Evolutionary conservation across 768 basidiomycete species (phyloP).

Genomic region (Termitomyces titanicus): DNA sequence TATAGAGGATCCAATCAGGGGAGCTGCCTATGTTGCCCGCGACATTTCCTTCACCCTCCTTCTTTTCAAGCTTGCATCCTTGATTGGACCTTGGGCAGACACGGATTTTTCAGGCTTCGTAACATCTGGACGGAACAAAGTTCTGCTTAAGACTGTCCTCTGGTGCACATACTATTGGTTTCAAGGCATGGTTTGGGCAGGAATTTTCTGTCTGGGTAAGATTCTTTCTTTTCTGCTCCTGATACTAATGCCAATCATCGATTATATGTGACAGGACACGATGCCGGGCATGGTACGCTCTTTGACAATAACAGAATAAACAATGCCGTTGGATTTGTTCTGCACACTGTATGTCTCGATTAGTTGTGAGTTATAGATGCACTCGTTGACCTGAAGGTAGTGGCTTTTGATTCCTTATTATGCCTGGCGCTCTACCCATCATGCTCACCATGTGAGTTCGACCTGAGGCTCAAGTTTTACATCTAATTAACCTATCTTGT

Average conservation of each 20-base stretch:
- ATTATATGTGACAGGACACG: slow-evolving; percentile 32
- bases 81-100: slow-evolving; percentile 37
- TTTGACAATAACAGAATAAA: slow-evolving; percentile 33
- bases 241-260: not conserved
- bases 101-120: slow-evolving; percentile 37
- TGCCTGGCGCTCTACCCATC: slow-evolving; percentile 68
- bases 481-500: not conserved
- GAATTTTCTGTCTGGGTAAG: slow-evolving; percentile 51
- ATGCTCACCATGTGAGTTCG: slow-evolving; percentile 58
- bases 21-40: slow-evolving; percentile 40
- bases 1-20: slow-evolving; percentile 33
- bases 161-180: slow-evolving; percentile 50
- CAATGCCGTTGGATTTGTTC: slow-evolving; percentile 44
- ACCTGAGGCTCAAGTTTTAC: not conserved
- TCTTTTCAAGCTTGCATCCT: slow-evolving; percentile 41
- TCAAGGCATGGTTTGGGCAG: slow-evolving; percentile 48
- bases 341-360: slow-evolving; percentile 37
- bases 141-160: slow-evolving; percentile 27
- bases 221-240: not conserved
- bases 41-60: slow-evolving; percentile 39
- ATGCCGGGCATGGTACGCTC: slow-evolving; percentile 42
- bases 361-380: not conserved
- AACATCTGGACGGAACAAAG: slow-evolving; percentile 25
- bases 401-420: slow-evolving; percentile 54
- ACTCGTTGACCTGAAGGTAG: slow-evolving; percentile 24